A percentile compares a stretch with the other conserved stretches of the same genome.
Evolutionary conservation across 495 filamentous ascomycete species (phyloP).

Genomic region (Trichoderma orchidacearum): DNA sequence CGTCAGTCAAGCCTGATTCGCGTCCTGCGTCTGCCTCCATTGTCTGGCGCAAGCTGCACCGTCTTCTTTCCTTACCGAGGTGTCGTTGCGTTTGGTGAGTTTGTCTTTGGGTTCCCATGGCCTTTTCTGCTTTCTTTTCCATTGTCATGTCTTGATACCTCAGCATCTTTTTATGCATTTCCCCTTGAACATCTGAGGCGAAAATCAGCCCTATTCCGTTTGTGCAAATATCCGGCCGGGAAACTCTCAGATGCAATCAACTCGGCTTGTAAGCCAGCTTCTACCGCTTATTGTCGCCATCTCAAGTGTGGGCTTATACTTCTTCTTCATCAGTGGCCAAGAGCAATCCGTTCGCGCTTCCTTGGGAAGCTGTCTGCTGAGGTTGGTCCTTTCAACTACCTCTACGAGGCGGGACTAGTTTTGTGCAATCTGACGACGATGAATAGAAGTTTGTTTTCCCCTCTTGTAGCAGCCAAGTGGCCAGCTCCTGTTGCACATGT

Average conservation of each 20-base stretch:
- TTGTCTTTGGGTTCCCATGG: not conserved
- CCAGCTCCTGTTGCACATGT: too few relatives aligned
- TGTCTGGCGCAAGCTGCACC: too few relatives aligned
- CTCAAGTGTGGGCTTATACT: not conserved
- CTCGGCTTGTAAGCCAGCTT: not conserved
- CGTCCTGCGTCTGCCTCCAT: too few relatives aligned
- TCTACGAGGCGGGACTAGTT: too few relatives aligned
- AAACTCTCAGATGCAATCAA: not conserved
- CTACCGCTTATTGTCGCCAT: not conserved
- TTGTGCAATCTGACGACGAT: too few relatives aligned
- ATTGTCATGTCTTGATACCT: not conserved
- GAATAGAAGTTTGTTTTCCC: too few relatives aligned
- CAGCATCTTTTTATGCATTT: not conserved
- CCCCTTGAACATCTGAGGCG: not conserved
- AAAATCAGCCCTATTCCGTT: not conserved
- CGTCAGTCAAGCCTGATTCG: too few relatives aligned
- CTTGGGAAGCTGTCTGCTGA: not conserved
- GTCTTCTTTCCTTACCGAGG: not conserved
- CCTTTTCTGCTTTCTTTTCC: not conserved
- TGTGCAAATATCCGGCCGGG: not conserved
- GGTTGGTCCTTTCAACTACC: not conserved
- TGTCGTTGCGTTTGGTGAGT: not conserved
- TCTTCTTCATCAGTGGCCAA: not conserved
- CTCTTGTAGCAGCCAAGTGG: too few relatives aligned
- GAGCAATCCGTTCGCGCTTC: not conserved